Evolutionary conservation across 2,329 filamentous ascomycete species (phyloP), one percentile per base, ranked within the genome.

Genomic region (Microdochium nivale): DNA sequence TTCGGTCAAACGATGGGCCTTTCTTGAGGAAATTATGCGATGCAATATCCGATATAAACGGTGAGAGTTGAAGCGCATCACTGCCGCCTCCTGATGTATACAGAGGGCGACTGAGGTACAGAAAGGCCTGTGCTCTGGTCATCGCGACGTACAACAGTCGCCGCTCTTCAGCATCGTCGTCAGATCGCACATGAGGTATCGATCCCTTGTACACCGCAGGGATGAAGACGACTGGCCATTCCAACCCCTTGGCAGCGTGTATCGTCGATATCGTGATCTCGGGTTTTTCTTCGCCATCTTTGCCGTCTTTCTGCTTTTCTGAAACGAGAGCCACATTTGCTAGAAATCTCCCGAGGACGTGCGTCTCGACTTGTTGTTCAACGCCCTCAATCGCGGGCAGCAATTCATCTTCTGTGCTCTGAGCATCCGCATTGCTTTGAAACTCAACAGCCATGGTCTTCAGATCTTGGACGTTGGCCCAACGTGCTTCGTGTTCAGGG

Each of bases 151-250:
- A 99, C 0, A 99, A 75, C 47, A 99, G 70, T 25, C 92, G 79
- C 53, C 94, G 78, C 66, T 99, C 92, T 67, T 99, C 92, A 52
- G 92, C 86, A 2, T 78, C 76, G 63, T 97, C 89, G 47, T 96
- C 91, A 1, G 90, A 81, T 58, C 91, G 80, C 2, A 85, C 86
- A 65, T 97, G 92, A 3, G 92, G 92, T 53, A 97, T 95, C 2
- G 87, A 92, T 1, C 92, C 94, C 47, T 90, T 83, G 63, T 95
- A 96, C 25, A 90, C 86, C 1, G 88, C 88, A 5, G 94, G 91
- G 16, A 97, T 84, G 65, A 97, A 97, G 1, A 97, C 90, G 1
- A 96, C 78, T 0, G 92, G 92, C 94, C 94, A 99, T 66, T 99
- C 92, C 1, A 99, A 76, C 2, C 92, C 92, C 67, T 99, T 99